Evolutionary conservation across 2,329 filamentous ascomycete species (phyloP).

Genomic region (Ophiobolus disseminans): DNA sequence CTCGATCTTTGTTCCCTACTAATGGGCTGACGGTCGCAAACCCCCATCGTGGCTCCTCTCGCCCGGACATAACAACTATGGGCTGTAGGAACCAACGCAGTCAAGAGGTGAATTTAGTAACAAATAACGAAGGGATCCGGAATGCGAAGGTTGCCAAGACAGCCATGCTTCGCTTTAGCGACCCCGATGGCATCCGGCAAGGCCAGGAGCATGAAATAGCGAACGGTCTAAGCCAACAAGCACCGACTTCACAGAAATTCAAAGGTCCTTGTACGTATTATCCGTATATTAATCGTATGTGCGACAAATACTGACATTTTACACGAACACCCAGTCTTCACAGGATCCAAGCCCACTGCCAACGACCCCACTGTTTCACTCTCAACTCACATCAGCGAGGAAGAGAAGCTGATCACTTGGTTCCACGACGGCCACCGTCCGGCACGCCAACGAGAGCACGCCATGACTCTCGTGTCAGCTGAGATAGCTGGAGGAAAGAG

Average conservation of each 20-base stretch:
- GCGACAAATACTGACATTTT: too few relatives aligned
- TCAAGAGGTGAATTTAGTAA: background rate
- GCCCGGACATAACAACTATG: slow-evolving; percentile 18
- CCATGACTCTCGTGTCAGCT: slow-evolving; percentile 29
- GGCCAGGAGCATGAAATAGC: slow-evolving; percentile 26
- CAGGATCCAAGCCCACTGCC: slow-evolving; percentile 36
- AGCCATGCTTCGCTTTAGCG: slow-evolving; percentile 34
- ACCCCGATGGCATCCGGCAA: slow-evolving; percentile 30
- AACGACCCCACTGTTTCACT: slow-evolving; percentile 34
- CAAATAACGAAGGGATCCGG: background rate
- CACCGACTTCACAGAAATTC: slow-evolving; percentile 44
- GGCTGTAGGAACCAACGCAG: background rate
- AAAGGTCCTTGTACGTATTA: slow-evolving; percentile 48
- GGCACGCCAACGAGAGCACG: slow-evolving; percentile 35
- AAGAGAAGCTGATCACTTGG: slow-evolving; percentile 52
- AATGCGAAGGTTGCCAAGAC: background rate
- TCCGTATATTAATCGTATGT: too few relatives aligned
- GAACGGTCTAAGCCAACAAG: slow-evolving; percentile 32
- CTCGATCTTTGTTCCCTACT: slow-evolving; percentile 18
- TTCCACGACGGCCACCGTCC: slow-evolving; percentile 43
- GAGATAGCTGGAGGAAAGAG: slow-evolving; percentile 17
- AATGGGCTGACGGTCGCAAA: slow-evolving; percentile 33
- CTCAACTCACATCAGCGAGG: slow-evolving; percentile 31
- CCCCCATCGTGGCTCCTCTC: slow-evolving; percentile 23
- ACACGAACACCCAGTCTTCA: too few relatives aligned